A percentile compares a stretch with the other conserved stretches of the same genome.
Evolutionary conservation across 257 asterid species (phyloP).

Genomic region (Penstemon newberryi): DNA sequence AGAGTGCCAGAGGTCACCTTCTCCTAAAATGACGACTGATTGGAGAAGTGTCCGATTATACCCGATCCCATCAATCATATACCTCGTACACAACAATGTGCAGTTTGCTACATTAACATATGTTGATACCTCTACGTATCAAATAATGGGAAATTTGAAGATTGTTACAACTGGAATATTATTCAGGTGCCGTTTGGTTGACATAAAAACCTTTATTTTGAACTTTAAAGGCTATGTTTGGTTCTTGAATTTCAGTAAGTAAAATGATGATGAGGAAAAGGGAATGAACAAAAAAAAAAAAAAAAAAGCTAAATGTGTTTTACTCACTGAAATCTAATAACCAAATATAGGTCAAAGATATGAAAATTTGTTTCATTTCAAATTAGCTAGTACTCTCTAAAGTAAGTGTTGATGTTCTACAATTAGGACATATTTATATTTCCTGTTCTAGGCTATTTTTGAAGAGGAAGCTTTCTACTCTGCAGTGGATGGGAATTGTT

Average conservation of each 20-base stretch:
- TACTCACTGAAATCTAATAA: too few species aligned
- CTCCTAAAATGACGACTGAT: conserved; percentile 89
- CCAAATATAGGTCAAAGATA: background rate
- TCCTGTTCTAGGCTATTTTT: conserved; percentile 77
- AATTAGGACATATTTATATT: conserved; percentile 32
- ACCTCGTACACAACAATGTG: conserved; percentile 94
- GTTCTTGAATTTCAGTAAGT: too few species aligned
- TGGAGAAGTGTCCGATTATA: conserved; percentile 77
- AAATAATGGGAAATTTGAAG: conserved; percentile 95
- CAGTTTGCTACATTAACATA: conserved; percentile 97
- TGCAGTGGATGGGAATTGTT: conserved; percentile 96
- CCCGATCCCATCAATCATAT: conserved; percentile 90
- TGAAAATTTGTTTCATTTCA: conserved; percentile 15
- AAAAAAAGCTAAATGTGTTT: too few species aligned
- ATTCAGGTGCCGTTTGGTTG: conserved; percentile 59
- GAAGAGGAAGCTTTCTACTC: conserved; percentile 94
- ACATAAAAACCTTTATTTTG: conserved; percentile 3
- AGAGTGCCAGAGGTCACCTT: conserved; percentile 57
- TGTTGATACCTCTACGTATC: conserved; percentile 94
- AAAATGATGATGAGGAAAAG: too few species aligned
- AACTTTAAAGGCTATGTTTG: background rate
- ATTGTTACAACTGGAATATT: conserved; percentile 91
- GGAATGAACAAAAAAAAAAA: too few species aligned
- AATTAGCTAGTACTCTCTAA: conserved; percentile 10
- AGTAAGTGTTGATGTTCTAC: conserved; percentile 27